Percentiles rank a stretch among this genome's conserved stretches.
Conservation (phyloP, 306 rosid species). For the Chamaecrista fasciculata region DNA sequence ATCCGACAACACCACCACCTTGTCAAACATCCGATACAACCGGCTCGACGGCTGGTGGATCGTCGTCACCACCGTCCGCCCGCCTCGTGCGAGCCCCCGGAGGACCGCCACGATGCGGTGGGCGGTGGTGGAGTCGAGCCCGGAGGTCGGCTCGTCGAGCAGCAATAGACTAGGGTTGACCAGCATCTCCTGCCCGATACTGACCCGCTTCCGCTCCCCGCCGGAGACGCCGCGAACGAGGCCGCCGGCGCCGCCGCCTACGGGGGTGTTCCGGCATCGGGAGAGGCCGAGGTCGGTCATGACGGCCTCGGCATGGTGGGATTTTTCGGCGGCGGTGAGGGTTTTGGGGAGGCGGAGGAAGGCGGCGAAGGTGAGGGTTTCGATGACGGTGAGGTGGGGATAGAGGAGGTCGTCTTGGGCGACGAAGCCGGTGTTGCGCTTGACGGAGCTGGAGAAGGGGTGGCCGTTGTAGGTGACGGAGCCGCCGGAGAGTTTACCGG, state of each 20-base stretch:
- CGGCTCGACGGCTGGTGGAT: conserved; percentile 70
- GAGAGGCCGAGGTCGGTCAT: conserved; percentile 50
- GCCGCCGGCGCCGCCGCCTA: conserved; percentile 52
- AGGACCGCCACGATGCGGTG: conserved; percentile 48
- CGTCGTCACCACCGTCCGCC: conserved; percentile 68
- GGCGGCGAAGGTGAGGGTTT: conserved; percentile 61
- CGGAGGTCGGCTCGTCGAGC: conserved; percentile 71
- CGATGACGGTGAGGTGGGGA: conserved; percentile 64
- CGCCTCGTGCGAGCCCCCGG: conserved; percentile 33
- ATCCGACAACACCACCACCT: conserved; percentile 57
- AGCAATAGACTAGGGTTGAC: conserved; percentile 59
- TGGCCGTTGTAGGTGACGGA: conserved; percentile 51
- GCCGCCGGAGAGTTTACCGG: conserved; percentile 59
- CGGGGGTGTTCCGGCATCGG: conserved; percentile 41
- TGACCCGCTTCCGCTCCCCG: conserved; percentile 69
- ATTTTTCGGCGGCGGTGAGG: too few relatives aligned
- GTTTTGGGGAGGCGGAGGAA: conserved; percentile 53
- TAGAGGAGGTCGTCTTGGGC: conserved; percentile 66
- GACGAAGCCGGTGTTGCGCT: conserved; percentile 62
- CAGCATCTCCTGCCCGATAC: conserved; percentile 74
- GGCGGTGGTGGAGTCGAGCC: conserved; percentile 69
- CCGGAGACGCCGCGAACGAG: conserved; percentile 56
- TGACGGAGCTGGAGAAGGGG: conserved; percentile 49
- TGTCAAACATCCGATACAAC: conserved; percentile 64
- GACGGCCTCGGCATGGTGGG: conserved; percentile 48